Percentiles rank a stretch among this genome's conserved stretches.
Evolutionary conservation across 2,329 filamentous ascomycete genomes (phyloP).

Genomic region (Verruconis gallopava): DNA sequence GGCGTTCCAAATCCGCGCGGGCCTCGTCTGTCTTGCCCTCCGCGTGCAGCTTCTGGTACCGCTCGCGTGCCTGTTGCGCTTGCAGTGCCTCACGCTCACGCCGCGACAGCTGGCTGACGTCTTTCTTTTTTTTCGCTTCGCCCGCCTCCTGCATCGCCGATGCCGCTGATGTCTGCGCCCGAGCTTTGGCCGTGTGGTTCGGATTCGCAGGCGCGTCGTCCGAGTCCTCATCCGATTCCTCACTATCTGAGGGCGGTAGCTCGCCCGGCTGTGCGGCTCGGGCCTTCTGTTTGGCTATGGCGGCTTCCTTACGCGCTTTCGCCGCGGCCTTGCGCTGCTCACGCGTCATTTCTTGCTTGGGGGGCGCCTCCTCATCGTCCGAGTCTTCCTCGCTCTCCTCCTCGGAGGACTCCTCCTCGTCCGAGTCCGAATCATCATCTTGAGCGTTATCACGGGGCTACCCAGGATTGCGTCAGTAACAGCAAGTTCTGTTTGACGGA

Average conservation of each 20-base stretch:
- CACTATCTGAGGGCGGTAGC: slow-evolving; percentile 59
- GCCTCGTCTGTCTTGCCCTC: slow-evolving; percentile 96
- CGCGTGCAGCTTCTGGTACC: slow-evolving; percentile 82
- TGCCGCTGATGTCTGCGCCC: slow-evolving; percentile 55
- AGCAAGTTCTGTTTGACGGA: slow-evolving; percentile 5
- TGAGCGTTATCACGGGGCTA: slow-evolving; percentile 6
- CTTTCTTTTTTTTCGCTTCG: slow-evolving; percentile 38
- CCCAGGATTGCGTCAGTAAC: background rate
- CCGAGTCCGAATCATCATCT: slow-evolving; percentile 27
- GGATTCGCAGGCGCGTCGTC: slow-evolving; percentile 73
- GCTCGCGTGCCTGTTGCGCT: slow-evolving; percentile 77
- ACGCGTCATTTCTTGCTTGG: slow-evolving; percentile 48
- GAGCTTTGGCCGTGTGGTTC: slow-evolving; percentile 60
- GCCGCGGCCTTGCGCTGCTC: slow-evolving; percentile 79
- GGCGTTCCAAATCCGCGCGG: slow-evolving; percentile 71
- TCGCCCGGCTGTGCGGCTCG: slow-evolving; percentile 70
- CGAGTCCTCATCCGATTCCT: slow-evolving; percentile 44
- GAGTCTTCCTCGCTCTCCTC: slow-evolving; percentile 36
- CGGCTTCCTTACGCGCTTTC: slow-evolving; percentile 84
- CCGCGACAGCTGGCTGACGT: slow-evolving; percentile 45
- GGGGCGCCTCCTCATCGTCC: slow-evolving; percentile 26
- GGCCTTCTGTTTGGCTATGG: slow-evolving; percentile 62
- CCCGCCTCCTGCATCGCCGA: slow-evolving; percentile 43
- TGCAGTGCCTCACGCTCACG: slow-evolving; percentile 68
- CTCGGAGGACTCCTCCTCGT: slow-evolving; percentile 18